Evolutionary conservation across 2,329 filamentous ascomycete species (phyloP), one percentile per base, ranked within the genome.

Genomic region (Trichoderma polysporum): DNA sequence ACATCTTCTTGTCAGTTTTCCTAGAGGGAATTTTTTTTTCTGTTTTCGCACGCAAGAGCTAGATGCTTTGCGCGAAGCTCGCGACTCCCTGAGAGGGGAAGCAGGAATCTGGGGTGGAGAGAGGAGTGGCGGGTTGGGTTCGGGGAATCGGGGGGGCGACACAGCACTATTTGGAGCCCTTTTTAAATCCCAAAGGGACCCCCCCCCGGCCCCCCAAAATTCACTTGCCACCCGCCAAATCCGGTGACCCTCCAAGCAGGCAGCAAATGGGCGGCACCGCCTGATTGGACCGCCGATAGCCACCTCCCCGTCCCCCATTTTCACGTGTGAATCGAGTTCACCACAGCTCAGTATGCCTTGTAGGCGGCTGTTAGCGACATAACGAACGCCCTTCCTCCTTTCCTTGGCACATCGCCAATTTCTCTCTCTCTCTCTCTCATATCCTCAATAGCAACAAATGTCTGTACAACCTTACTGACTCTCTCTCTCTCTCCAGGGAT

Each of bases 401-500:
- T n/a, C n/a, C n/a, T n/a, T n/a, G n/a, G 7, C 47, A 60, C 29
- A 17, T 4, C 35, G 31, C 56, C 25, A 15, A 10, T 45, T 9
- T 54, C 25, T 45, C 10, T 7, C 19, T 15, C 33, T 15, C n/a
- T 56, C n/a, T 35, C 17, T 31, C 45, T 63, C n/a, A 25, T 35
- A 19, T 17, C 57, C 35, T 35, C 39, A n/a, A 33, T 15, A 37
- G 12, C 35, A 15, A 15, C 35, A 8, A 3, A 33, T 56, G 39
- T 12, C n/a, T 6, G 5, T 8, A 35, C 29, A 25, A 15, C 10
- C 41, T 41, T 25, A 61, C 63, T 66, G 22, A 69, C 73, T 77
- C 70, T 75, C 69, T 60, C 57, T 33, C 53, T 53, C 68, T 70
- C 49, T 64, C 54, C 74, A 98, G 94, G 92, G 90, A 81, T 99